Evolutionary conservation across 2,329 filamentous ascomycete species (phyloP), one percentile per base, ranked within the genome.

Genomic region (Talaromyces sp.): DNA sequence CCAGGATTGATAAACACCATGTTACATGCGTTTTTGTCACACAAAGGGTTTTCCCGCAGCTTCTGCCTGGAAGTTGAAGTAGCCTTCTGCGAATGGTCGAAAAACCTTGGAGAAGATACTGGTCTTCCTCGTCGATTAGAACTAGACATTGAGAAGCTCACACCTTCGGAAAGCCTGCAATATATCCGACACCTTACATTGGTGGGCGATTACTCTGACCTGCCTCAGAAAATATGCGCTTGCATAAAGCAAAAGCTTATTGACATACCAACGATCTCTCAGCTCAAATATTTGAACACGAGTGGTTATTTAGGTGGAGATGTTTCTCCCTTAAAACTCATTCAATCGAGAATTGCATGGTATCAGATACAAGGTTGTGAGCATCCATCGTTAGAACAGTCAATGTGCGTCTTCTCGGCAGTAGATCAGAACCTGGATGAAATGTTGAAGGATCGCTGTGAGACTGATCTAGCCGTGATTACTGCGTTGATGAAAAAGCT

Each of bases 11-110:
- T 71, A 21, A 73, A 77, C 17, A 77, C 76, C 7, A 66, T 81
- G 4, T 62, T 81, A 10, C 79, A 81, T 60, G 79, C 78, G 1
- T 81, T 77, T 62, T 66, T 80, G 4, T 79, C 78, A 1, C 73
- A 71, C 32, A 73, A 73, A 55, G 76, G 74, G 19, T 71, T 75
- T 24, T 67, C 73, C 26, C 72, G 78, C 8, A 69, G 72, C 60
- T 67, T 72, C 50, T 75, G 77, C 59, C 74, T 79, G 43, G 70
- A 75, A 53, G 69, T 70, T 1, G 78, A 80, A 63, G 68, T 71
- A 2, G 68, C 70, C 14, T 66, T 79, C 50, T 72, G 74, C 4
- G 64, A 65, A 19, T 79, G 73, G 69, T 72, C 69, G 2, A 66
- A 71, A 10, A 67, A 69, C 56, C 43, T 72, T 17, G 67, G 67